phyloP scores from a whole-genome alignment of 2,329 filamentous ascomycete species.

The Cercospora brassicicola region DNA sequence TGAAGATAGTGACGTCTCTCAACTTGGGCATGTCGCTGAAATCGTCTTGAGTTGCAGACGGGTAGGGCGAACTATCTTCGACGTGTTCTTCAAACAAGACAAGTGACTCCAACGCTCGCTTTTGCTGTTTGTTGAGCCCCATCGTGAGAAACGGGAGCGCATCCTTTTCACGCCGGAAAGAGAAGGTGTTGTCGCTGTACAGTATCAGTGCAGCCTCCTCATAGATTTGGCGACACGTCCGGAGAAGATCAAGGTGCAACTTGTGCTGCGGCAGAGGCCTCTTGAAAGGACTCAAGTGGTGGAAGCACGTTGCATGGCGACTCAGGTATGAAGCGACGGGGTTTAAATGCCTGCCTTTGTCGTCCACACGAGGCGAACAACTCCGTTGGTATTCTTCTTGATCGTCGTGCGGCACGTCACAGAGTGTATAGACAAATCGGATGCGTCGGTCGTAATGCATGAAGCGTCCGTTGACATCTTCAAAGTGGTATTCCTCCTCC shows the following conservation, averaged over 20 bases:
- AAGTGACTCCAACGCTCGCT: neutral
- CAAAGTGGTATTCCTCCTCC: neutral
- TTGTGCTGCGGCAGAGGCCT: no score
- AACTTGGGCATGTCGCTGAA: neutral
- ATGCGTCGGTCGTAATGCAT: neutral
- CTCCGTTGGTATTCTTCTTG: neutral
- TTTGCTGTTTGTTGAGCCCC: neutral
- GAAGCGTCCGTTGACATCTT: neutral
- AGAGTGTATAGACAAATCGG: neutral
- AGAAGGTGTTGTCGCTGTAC: neutral
- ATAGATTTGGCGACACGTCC: slow-evolving; percentile 1
- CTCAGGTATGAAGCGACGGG: neutral
- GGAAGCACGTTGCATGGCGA: neutral
- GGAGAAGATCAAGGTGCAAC: neutral
- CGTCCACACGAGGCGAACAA: neutral
- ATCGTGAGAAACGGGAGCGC: neutral
- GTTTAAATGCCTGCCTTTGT: neutral
- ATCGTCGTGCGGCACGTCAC: neutral
- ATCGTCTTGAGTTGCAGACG: no score
- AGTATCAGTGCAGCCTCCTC: neutral
- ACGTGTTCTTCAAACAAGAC: neutral
- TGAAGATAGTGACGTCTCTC: neutral
- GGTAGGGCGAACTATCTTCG: no score
- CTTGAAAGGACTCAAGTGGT: neutral
- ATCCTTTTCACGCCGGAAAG: neutral